Base-by-base conservation (phyloP, 192 early-diverging fungal genomes). In the Podila horticola region DNA sequence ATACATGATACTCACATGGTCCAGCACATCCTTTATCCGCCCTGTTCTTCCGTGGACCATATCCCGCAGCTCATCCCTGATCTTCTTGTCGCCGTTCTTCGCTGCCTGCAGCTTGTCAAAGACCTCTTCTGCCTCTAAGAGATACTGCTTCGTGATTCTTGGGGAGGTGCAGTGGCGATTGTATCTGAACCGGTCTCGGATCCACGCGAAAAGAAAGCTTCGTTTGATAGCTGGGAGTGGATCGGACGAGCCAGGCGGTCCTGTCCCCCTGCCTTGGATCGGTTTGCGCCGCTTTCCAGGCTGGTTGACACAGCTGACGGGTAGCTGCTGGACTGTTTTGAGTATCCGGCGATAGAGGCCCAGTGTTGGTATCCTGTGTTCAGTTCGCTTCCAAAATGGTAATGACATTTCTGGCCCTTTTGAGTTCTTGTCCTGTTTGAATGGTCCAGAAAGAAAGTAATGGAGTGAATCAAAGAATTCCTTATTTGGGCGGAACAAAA, bases 361-460 rank as follows among this genome's bases (percentile, higher is more conserved):
- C 48, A 84, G 45, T 2, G 74, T 74, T 22, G 83, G 83, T 29
- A 84, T 63, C 19, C 83, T 41, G 41, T 84, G 83, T 20, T 58
- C 74, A 13, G 72, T 65, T 29, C 68, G 58, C 50, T 79, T 81
- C 83, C 83, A 84, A 68, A 84, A 84, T 48, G 75, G 83, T 26
- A 68, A 2, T 2, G 51, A 12, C 67, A 69, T 69, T 50, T 28
- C 31, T 19, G 9, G 11, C 36, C 6, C 61, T 8, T 33, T 41
- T 45, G 41, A 45, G 41, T 7, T 45, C 15, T 45, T 45, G 41
- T 45, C 41, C 15, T 3, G 41, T 45, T 13, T 45, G 13, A 45
- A 45, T 45, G 41, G 13, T 45, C 41, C 41, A 1, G 1, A 45
- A 17, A 12, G 15, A 45, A 45, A 15, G 41, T 45, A 45, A 45